These are phyloP conservation scores for Neospora caninum DNA, from an alignment of 169 alveolate species.

Conservation along the genomic window DNA sequence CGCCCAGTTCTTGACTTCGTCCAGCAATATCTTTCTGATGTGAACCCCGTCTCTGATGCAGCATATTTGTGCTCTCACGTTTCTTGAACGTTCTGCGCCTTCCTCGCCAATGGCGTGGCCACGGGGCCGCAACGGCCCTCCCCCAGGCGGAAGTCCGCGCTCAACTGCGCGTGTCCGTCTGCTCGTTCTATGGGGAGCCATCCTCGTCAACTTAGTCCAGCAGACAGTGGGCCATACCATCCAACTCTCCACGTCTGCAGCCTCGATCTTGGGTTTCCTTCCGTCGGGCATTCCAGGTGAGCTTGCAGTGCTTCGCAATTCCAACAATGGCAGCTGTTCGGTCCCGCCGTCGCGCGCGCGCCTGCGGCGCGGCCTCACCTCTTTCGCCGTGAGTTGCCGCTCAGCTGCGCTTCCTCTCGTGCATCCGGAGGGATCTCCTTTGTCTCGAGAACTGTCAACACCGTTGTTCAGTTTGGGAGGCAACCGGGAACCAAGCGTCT, in stretches of 20 bases:
- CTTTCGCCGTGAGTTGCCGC: neutral
- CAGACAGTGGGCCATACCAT: constrained; percentile 25
- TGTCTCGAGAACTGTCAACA: no score
- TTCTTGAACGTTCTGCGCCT: neutral
- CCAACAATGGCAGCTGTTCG: no score
- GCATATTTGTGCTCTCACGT: neutral
- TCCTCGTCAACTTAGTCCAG: neutral
- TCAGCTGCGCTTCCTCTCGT: no score
- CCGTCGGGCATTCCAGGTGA: constrained; percentile 13
- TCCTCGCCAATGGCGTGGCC: neutral
- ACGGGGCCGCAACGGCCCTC: neutral
- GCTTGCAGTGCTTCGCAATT: neutral
- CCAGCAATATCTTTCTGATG: neutral
- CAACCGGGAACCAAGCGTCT: no score
- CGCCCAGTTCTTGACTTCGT: neutral
- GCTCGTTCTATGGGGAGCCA: neutral
- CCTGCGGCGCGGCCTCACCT: neutral
- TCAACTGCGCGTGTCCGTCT: neutral
- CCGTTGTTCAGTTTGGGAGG: no score
- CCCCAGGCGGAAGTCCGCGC: neutral
- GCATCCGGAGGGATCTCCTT: no score
- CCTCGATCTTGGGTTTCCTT: neutral
- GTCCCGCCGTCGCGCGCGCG: no score
- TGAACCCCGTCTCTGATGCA: neutral
- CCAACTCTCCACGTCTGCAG: neutral